A percentile compares a stretch with the other conserved stretches of the same genome.
phyloP scores from a whole-genome alignment of 805 yeast species.

The Huiozyma sinensis region DNA sequence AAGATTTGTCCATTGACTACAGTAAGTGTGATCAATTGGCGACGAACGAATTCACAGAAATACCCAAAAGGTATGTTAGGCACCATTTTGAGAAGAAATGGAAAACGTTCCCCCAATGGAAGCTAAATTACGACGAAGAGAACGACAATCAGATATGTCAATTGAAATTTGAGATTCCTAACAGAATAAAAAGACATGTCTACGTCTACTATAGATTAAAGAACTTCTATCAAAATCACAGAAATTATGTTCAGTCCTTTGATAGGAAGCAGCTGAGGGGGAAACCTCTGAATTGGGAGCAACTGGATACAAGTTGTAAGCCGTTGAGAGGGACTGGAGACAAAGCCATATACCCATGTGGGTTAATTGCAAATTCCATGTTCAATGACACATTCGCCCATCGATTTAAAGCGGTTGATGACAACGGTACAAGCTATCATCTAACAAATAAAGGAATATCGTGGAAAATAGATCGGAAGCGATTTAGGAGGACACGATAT shows the following conservation, averaged over 20 bases:
- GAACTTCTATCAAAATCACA: slow-evolving; percentile 87
- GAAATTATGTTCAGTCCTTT: slow-evolving; percentile 81
- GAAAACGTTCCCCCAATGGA: slow-evolving; percentile 51
- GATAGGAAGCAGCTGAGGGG: slow-evolving; percentile 79
- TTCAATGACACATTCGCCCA: slow-evolving; percentile 65
- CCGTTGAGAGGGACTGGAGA: slow-evolving; percentile 27
- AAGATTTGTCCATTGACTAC: slow-evolving; percentile 65
- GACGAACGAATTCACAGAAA: slow-evolving; percentile 32
- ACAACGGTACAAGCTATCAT: slow-evolving; percentile 27
- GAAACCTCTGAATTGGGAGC: slow-evolving; percentile 43
- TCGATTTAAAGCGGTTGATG: slow-evolving; percentile 32
- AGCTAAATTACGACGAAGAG: slow-evolving; percentile 30
- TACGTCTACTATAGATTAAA: slow-evolving; percentile 78
- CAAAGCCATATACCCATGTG: slow-evolving; percentile 61
- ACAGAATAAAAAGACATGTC: slow-evolving; percentile 57
- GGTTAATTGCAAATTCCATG: slow-evolving; percentile 68
- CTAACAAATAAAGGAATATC: slow-evolving; percentile 50
- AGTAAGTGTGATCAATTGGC: slow-evolving; percentile 54
- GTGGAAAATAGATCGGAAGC: slow-evolving; percentile 57
- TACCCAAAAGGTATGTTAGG: slow-evolving; percentile 50
- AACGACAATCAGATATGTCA: slow-evolving; percentile 41
- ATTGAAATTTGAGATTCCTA: slow-evolving; percentile 63
- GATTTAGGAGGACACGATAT: slow-evolving; percentile 57
- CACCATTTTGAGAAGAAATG: slow-evolving; percentile 47
- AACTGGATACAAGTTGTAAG: slow-evolving; percentile 35